Base-by-base conservation (phyloP, 257 asterid genomes). In the Apocynum venetum region DNA sequence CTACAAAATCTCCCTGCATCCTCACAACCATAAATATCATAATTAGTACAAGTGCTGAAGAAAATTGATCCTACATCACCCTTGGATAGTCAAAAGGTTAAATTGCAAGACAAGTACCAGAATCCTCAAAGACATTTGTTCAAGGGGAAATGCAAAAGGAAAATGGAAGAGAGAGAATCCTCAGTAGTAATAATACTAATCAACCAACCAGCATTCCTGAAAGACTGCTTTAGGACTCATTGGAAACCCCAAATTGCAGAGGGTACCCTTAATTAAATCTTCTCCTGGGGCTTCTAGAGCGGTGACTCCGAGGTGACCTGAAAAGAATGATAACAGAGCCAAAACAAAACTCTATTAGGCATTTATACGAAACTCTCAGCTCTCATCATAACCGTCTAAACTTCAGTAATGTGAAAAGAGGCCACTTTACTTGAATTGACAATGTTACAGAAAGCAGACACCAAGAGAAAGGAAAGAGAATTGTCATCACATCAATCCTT, bases 211-310 rank as follows among this genome's bases (percentile, higher is more conserved):
- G 53, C 38, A 43, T n/a, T 15, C 14, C 20, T 40, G 6, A 0
- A 13, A 25, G 1, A 2, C 31, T 41, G 3, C 0, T 46, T 61
- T 19, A 25, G 25, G 10, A 40, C 8, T 13, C 68, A 25, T 61
- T 9, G 15, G 41, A 61, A 61, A 41, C 68, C 49, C 68, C 73
- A 68, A 68, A 68, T 14, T n/a, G 75, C 78, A 68, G 55, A 66
- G 69, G 38, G 75, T 10, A 31, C 57, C 43, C 64, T 71, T 46
- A 38, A 43, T 84, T 84, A 93, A 83, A 89, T 80, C 98, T 89
- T 85, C 96, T 89, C 86, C 97, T 88, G 17, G 98, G 98, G 79
- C 97, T 93, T 86, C 98, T 85, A 69, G 98, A 93, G 41, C 97
- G 97, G 79, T 83, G 97, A 73, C 88, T 85, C 9, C 89, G 98